These are phyloP conservation scores for Pythium insidiosum DNA, from an alignment of 352 stramenopile genomes.

Conservation along the genomic window DNA sequence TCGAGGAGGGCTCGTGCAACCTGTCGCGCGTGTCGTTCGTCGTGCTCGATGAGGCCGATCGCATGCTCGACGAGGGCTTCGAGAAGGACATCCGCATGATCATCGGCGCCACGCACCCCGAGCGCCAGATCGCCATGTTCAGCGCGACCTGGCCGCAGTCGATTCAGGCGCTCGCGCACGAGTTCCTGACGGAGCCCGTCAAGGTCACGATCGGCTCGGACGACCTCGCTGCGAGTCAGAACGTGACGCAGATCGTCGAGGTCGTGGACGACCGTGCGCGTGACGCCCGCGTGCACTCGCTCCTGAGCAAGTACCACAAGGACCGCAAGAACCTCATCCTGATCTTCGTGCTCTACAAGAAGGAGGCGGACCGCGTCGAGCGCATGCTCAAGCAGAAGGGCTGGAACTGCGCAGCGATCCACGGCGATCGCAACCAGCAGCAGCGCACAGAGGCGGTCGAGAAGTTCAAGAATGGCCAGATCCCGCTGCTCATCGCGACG, in stretches of 20 bases:
- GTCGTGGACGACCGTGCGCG: slow-evolving; percentile 90
- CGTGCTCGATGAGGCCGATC: slow-evolving; percentile 95
- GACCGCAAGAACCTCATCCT: slow-evolving; percentile 90
- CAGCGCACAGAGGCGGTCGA: slow-evolving; percentile 88
- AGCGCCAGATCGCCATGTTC: slow-evolving; percentile 97
- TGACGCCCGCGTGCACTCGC: slow-evolving; percentile 77
- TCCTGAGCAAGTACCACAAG: slow-evolving; percentile 92
- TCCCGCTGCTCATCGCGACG: slow-evolving; percentile 94
- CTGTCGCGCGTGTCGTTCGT: slow-evolving; percentile 88
- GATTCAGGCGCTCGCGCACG: slow-evolving; percentile 94
- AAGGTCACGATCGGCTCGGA: slow-evolving; percentile 93
- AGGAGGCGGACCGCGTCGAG: slow-evolving; percentile 95
- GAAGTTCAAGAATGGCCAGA: slow-evolving; percentile 92
- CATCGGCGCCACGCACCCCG: slow-evolving; percentile 65
- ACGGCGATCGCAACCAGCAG: slow-evolving; percentile 94
- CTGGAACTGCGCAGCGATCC: slow-evolving; percentile 93
- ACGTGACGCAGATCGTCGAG: slow-evolving; percentile 93
- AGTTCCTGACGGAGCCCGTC: slow-evolving; percentile 93
- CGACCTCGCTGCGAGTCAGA: slow-evolving; percentile 93
- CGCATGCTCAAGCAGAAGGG: slow-evolving; percentile 87
- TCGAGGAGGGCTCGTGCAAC: slow-evolving; percentile 81
- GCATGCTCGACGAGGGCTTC: slow-evolving; percentile 93
- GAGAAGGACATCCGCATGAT: slow-evolving; percentile 92
- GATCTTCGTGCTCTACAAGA: slow-evolving; percentile 99
- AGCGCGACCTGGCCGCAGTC: slow-evolving; percentile 94